Percentiles rank a stretch among this genome's conserved stretches.
Evolutionary conservation across 2,329 filamentous ascomycete genomes (phyloP).

Genomic region (Diaporthe ilicicola): DNA sequence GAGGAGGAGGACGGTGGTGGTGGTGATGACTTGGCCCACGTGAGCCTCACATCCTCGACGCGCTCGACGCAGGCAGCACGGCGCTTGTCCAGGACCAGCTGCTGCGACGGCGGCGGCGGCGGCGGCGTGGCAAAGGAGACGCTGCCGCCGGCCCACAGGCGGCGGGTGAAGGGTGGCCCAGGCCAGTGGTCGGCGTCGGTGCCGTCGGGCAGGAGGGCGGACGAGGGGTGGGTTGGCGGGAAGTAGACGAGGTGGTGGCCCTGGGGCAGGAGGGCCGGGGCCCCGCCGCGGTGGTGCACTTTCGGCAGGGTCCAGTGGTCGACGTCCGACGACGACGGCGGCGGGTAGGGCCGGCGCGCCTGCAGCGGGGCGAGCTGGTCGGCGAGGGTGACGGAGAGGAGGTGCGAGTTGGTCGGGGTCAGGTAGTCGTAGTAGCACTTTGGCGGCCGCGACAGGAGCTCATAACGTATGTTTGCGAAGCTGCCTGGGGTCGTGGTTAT

Average conservation of each 20-base stretch:
- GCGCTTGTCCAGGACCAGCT: conserved; percentile 50
- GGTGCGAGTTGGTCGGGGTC: conserved; percentile 68
- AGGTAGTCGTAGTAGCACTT: conserved; percentile 55
- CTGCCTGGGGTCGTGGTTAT: conserved; percentile 27
- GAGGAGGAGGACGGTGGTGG: no score
- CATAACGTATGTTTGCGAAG: conserved; percentile 30
- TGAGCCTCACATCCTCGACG: conserved; percentile 49
- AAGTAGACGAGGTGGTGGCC: conserved; percentile 91
- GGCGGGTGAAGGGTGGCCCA: conserved; percentile 73
- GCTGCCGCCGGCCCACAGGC: conserved; percentile 89
- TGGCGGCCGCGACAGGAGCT: conserved; percentile 28
- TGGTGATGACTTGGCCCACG: conserved; percentile 37
- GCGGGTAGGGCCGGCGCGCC: conserved; percentile 29
- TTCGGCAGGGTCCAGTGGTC: conserved; percentile 44
- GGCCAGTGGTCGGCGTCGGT: conserved; percentile 84
- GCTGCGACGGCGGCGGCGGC: conserved; percentile 27
- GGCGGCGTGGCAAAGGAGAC: conserved; percentile 60
- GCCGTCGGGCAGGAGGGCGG: conserved; percentile 78
- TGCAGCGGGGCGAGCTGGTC: conserved; percentile 34
- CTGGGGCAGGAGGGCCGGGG: conserved; percentile 56
- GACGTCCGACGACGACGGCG: conserved; percentile 36
- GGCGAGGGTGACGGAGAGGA: conserved; percentile 69
- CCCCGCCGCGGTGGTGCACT: background rate
- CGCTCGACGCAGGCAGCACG: conserved; percentile 55
- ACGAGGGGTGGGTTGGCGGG: conserved; percentile 71